Conservation (phyloP, 1,284 basidiomycete genomes). For the Leccinum fuscescens region DNA sequence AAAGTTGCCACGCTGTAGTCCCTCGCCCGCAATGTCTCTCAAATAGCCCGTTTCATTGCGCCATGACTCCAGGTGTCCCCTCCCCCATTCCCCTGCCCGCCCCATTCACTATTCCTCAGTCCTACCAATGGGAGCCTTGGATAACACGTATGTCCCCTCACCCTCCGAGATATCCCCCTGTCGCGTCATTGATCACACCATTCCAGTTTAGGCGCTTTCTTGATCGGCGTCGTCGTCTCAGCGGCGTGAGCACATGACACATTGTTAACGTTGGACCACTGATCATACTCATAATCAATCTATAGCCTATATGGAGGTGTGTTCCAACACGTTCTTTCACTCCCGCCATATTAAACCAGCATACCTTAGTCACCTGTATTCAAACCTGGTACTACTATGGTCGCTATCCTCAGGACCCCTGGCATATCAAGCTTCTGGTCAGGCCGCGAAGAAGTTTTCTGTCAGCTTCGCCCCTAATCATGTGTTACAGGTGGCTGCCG, state of each 20-base stretch:
- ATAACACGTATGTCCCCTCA: slow-evolving; percentile 24
- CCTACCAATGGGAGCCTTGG: slow-evolving; percentile 19
- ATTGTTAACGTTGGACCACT: slow-evolving; percentile 1
- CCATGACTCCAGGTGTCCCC: slow-evolving; percentile 5
- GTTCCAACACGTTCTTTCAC: slow-evolving; percentile 10
- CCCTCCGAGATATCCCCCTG: not conserved
- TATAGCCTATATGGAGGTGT: slow-evolving; percentile 53
- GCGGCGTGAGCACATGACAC: slow-evolving; percentile 39
- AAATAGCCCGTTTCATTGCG: slow-evolving; percentile 19
- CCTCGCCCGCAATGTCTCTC: slow-evolving; percentile 15
- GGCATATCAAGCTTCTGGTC: slow-evolving; percentile 49
- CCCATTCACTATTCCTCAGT: not conserved
- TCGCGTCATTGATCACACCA: not conserved
- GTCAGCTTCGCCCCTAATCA: not conserved
- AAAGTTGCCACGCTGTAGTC: slow-evolving; percentile 16
- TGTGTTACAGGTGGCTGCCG: slow-evolving; percentile 43
- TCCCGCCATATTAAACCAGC: not conserved
- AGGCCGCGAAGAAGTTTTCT: not conserved
- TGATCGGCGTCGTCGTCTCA: slow-evolving; percentile 52
- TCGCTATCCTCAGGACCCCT: slow-evolving; percentile 47
- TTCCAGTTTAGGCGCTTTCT: slow-evolving; percentile 49
- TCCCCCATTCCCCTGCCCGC: not conserved
- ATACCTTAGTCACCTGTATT: slow-evolving; percentile 49
- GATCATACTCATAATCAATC: not conserved
- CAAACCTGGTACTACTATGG: slow-evolving; percentile 60